Evolutionary conservation across 208 protist genomes (phyloP).

Genomic region (Acanthamoeba polyphaga): DNA sequence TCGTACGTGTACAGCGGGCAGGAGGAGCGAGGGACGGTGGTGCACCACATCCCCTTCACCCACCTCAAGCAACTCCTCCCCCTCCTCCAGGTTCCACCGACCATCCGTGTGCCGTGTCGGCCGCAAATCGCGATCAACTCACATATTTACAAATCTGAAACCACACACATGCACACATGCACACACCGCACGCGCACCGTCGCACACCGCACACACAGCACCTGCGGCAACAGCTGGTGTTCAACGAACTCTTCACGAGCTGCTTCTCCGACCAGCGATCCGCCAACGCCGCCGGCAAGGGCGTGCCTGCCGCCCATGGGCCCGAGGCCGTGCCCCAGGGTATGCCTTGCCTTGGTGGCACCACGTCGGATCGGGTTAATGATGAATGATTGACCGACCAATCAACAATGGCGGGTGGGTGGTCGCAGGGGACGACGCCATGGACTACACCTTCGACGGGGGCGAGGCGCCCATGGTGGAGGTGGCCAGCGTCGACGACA

Average conservation of each 20-base stretch:
- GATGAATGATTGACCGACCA: background rate
- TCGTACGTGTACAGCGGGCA: slow-evolving; percentile 14
- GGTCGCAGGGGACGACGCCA: background rate
- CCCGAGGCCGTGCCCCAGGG: background rate
- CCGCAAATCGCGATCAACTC: background rate
- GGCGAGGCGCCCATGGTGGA: slow-evolving; percentile 8
- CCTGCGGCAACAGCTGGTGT: slow-evolving; percentile 47
- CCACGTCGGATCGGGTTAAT: background rate
- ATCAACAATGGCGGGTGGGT: too few species aligned
- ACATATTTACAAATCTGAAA: background rate
- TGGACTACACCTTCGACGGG: slow-evolving; percentile 14
- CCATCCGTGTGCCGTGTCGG: too few species aligned
- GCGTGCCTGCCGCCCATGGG: background rate
- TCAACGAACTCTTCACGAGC: slow-evolving; percentile 48
- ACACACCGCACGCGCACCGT: background rate
- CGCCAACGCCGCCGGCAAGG: background rate
- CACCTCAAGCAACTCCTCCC: background rate
- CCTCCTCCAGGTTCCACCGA: background rate
- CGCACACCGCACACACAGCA: background rate
- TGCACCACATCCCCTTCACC: slow-evolving; percentile 12
- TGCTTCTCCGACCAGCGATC: background rate
- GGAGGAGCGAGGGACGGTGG: background rate
- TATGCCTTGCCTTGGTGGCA: background rate
- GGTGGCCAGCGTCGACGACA: background rate
- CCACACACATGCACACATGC: too few species aligned